These are phyloP conservation scores for Ceratobasidium sp. DNA, from an alignment of 1,284 basidiomycete genomes.

Conservation along the genomic window DNA sequence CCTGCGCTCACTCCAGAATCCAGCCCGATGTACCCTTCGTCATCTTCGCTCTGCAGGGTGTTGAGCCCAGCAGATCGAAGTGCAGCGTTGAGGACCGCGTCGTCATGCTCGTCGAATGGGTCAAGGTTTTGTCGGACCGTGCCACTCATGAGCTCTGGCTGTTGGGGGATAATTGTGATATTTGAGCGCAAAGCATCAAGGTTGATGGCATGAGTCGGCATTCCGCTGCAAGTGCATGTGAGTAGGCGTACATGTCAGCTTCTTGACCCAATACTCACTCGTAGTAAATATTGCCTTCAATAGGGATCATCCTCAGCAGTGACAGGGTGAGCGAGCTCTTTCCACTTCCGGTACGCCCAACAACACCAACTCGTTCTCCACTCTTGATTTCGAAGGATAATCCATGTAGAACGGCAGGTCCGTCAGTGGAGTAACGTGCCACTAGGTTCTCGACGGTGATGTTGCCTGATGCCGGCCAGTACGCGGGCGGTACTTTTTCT, in stretches of 20 bases:
- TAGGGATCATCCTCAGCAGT: conserved; percentile 60
- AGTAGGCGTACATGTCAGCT: background rate
- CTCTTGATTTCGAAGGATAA: conserved; percentile 59
- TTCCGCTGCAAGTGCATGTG: conserved; percentile 1
- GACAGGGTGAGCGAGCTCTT: conserved; percentile 62
- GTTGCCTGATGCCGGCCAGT: conserved; percentile 51
- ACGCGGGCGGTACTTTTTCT: conserved; percentile 48
- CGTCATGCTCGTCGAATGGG: conserved; percentile 80
- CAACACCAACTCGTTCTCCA: conserved; percentile 61
- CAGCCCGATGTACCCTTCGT: conserved; percentile 61
- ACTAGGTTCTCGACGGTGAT: conserved; percentile 48
- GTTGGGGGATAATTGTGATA: conserved; percentile 64
- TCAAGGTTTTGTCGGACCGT: conserved; percentile 71
- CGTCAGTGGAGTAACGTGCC: conserved; percentile 48
- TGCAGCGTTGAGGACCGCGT: conserved; percentile 67
- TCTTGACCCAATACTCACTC: conserved; percentile 54
- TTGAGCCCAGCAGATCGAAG: conserved; percentile 62
- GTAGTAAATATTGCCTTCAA: conserved; percentile 58
- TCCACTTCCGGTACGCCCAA: conserved; percentile 61
- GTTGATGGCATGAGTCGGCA: conserved; percentile 64
- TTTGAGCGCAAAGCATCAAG: conserved; percentile 68
- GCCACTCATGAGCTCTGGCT: conserved; percentile 75
- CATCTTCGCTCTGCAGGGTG: conserved; percentile 48
- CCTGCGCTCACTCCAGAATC: conserved; percentile 61
- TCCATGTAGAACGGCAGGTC: conserved; percentile 58